A percentile compares a stretch with the other conserved stretches of the same genome.
Evolutionary conservation across 1,284 basidiomycete genomes (phyloP).

Genomic region (Ganoderma leucocontextum): DNA sequence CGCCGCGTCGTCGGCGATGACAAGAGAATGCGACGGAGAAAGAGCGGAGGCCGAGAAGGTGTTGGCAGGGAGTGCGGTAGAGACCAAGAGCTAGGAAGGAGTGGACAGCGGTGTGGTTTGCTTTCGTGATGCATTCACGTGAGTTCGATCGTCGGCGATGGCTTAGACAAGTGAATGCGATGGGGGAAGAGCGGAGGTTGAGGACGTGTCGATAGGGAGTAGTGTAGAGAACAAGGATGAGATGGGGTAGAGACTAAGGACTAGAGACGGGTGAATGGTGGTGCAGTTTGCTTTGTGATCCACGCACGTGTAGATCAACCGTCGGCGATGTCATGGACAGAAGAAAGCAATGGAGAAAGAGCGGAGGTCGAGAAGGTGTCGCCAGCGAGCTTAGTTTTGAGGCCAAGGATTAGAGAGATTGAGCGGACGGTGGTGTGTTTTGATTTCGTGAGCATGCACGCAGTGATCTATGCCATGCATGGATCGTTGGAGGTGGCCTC

Average conservation of each 20-base stretch:
- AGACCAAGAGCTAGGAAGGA: neutral
- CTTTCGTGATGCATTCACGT: neutral
- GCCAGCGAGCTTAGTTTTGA: neutral
- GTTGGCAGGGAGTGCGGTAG: neutral
- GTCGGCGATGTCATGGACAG: neutral
- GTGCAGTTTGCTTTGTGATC: neutral
- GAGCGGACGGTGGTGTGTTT: neutral
- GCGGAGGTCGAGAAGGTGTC: neutral
- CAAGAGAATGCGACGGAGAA: neutral
- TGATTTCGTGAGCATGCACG: neutral
- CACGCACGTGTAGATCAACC: neutral
- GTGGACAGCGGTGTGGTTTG: neutral
- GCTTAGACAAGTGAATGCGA: neutral
- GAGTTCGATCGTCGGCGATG: neutral
- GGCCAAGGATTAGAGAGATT: neutral
- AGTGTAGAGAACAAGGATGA: neutral
- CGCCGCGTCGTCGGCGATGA: neutral
- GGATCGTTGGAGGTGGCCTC: neutral
- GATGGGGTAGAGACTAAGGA: neutral
- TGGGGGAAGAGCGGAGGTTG: neutral
- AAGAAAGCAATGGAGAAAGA: neutral
- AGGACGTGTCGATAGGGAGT: neutral
- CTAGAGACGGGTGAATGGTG: neutral
- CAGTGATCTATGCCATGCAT: neutral
- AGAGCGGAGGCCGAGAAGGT: slow-evolving; percentile 2